Base-by-base conservation (phyloP, 2,329 filamentous ascomycete genomes). In the Fusarium pseudocircinatum region DNA sequence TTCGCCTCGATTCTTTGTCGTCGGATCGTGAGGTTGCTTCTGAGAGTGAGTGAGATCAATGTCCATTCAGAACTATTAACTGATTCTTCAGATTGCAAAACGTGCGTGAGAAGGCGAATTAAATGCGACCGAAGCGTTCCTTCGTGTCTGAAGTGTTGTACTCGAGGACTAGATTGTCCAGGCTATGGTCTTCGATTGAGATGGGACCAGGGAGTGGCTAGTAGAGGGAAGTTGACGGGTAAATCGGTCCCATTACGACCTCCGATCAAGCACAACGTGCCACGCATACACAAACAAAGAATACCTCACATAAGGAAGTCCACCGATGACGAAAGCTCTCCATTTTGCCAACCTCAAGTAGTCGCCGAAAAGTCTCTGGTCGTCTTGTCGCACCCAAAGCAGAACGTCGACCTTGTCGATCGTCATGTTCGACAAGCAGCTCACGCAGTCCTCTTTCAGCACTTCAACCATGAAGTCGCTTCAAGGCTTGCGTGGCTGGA, bases 181-280 rank as follows among this genome's bases (percentile, higher is more conserved):
- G 60, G 60, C 16, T 63, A 59, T 20, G 26, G 36, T 1, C 12
- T 59, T 32, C 42, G 16, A 11, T 30, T 63, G 14, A 63, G 60
- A 59, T 63, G 60, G 60, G n/a, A 39, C 26, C 60, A 63, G 26
- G 60, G 60, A 26, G 60, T 63, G 5, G 60, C 60, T 13, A 63
- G 60, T 11, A 44, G 60, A 39, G 60, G 60, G 5, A 40, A 4
- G 15, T 26, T 59, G 11, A 34, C 11, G 6, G 52, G 60, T 2
- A 47, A 47, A 34, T 47, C 52, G 3, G 22, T 63, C 22, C 60
- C 60, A 4, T 8, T 59, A 20, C 18, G 11, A 20, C 36, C 50
- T 14, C 18, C 5, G 5, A 30, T 30, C 43, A n/a, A 24, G 8
- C 12, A 30, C 32, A 7, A 14, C 6, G 10, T 15, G 6, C 22